A percentile compares a stretch with the other conserved stretches of the same genome.
Evolutionary conservation across 1,284 basidiomycete species (phyloP).

Genomic region (Ustilago loliicola): DNA sequence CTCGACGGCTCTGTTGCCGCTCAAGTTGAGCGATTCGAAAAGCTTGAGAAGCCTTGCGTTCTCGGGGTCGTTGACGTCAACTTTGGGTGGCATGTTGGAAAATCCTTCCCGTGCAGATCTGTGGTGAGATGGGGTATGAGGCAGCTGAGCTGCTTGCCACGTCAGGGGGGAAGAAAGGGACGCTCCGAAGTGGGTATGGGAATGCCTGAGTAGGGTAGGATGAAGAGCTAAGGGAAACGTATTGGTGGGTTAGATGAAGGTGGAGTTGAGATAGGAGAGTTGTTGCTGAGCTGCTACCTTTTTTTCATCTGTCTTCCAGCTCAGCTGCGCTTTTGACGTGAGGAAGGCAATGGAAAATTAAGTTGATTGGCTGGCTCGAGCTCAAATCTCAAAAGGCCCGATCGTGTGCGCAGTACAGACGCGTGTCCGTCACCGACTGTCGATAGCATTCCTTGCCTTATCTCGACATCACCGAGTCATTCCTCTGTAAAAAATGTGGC

Average conservation of each 20-base stretch:
- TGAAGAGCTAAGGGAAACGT: not conserved
- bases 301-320: slow-evolving; percentile 8
- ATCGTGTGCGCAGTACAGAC: slow-evolving; percentile 10
- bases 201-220: not conserved
- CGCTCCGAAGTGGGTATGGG: slow-evolving; percentile 3
- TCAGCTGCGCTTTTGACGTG: not conserved
- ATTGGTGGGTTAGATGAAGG: not conserved
- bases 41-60: slow-evolving; percentile 75
- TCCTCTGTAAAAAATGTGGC: not conserved
- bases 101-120: too few species aligned
- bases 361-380: slow-evolving; percentile 30
- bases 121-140: slow-evolving; percentile 17
- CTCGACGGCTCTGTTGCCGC: slow-evolving; percentile 83
- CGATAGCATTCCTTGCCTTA: not conserved
- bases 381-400: slow-evolving; percentile 4
- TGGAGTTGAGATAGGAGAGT: not conserved
- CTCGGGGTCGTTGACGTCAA: slow-evolving; percentile 73
- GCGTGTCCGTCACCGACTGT: not conserved
- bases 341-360: not conserved
- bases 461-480: not conserved
- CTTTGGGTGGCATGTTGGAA: slow-evolving; percentile 73
- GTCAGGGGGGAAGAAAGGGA: not conserved
- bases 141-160: slow-evolving; percentile 17
- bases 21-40: slow-evolving; percentile 85
- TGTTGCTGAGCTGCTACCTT: not conserved